Evolutionary conservation across 345 rosid genomes (phyloP).

Genomic region (Euphorbia peplus): DNA sequence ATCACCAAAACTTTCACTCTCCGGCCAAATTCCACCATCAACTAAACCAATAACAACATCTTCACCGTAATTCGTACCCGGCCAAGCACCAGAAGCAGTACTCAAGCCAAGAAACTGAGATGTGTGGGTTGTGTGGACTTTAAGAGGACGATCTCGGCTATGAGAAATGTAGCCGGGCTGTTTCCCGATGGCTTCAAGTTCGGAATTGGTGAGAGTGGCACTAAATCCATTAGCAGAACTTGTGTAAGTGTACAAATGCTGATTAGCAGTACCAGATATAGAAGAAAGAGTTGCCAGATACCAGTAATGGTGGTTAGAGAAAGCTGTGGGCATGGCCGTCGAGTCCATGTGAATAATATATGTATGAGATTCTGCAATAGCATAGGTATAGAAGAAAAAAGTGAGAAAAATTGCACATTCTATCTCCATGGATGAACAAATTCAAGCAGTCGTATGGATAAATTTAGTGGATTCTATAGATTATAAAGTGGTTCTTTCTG

Average conservation of each 20-base stretch:
- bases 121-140: conserved; percentile 35
- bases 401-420: conserved; percentile 8
- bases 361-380: conserved; percentile 10
- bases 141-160: conserved; percentile 11
- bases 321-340: conserved; percentile 31
- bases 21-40: conserved; percentile 45
- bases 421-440: conserved; percentile 19
- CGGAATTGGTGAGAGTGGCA: conserved; percentile 17
- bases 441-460: background rate
- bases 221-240: conserved; percentile 27
- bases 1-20: conserved; percentile 40
- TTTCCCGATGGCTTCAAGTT: conserved; percentile 21
- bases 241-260: conserved; percentile 17
- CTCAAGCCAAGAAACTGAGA: conserved; percentile 33
- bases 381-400: conserved; percentile 6
- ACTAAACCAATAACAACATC: conserved; percentile 34
- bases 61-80: conserved; percentile 27
- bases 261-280: conserved; percentile 11
- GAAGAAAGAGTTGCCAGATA: conserved; percentile 30
- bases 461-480: background rate
- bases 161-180: conserved; percentile 23
- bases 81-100: conserved; percentile 26
- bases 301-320: conserved; percentile 35
- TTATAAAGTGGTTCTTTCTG: background rate
- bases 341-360: conserved; percentile 34